A percentile compares a stretch with the other conserved stretches of the same genome.
phyloP scores from a whole-genome alignment of 305 asterid genomes.

The Striga hermonthica region DNA sequence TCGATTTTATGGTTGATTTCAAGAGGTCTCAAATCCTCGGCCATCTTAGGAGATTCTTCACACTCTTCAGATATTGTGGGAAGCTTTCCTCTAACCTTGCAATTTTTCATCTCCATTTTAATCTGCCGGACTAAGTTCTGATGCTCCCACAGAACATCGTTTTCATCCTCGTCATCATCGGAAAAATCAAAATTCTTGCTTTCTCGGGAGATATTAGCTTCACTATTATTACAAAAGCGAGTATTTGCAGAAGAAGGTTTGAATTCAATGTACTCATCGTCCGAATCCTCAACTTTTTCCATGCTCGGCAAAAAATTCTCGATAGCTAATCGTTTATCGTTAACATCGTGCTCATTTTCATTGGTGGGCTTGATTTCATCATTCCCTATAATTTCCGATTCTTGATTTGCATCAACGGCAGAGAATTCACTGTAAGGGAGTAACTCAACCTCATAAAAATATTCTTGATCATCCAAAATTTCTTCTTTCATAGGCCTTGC shows the following conservation, averaged over 20 bases:
- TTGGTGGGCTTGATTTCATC: neutral
- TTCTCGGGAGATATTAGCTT: slow-evolving; percentile 12
- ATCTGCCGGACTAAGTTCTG: slow-evolving; percentile 68
- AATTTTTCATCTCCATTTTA: slow-evolving; percentile 70
- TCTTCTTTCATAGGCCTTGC: slow-evolving; percentile 5
- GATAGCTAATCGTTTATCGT: no score
- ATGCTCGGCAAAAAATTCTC: neutral
- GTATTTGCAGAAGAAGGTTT: slow-evolving; percentile 29
- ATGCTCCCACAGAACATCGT: slow-evolving; percentile 61
- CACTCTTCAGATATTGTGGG: slow-evolving; percentile 88
- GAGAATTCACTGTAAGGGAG: slow-evolving; percentile 28
- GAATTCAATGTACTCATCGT: slow-evolving; percentile 57
- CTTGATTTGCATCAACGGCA: neutral
- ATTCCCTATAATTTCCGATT: neutral
- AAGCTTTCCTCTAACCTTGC: slow-evolving; percentile 49
- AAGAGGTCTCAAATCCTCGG: slow-evolving; percentile 65
- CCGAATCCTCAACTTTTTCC: slow-evolving; percentile 30
- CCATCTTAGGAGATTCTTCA: slow-evolving; percentile 50
- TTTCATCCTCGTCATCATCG: slow-evolving; percentile 48
- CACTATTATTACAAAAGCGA: neutral
- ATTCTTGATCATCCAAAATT: slow-evolving; percentile 39
- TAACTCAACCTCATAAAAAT: slow-evolving; percentile 47
- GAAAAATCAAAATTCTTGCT: slow-evolving; percentile 24
- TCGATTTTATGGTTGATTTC: slow-evolving; percentile 56
- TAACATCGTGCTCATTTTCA: no score